Conservation (phyloP, 2,329 filamentous ascomycete genomes). For the Pseudogymnoascus sp. region DNA sequence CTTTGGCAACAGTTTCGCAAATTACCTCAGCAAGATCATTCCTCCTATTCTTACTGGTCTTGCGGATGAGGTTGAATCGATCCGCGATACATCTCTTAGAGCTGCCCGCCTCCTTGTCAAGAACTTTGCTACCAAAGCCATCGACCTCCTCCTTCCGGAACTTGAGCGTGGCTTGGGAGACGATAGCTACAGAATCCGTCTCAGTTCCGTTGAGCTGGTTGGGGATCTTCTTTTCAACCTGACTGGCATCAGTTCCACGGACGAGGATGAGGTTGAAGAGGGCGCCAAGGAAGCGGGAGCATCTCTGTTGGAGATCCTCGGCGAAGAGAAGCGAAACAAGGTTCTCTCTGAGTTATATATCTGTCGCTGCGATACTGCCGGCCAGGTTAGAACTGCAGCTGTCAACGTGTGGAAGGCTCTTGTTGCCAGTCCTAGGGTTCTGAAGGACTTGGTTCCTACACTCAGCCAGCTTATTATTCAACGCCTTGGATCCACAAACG, state of each 20-base stretch:
- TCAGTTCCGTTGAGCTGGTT: slow-evolving; percentile 95
- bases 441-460: slow-evolving; percentile 92
- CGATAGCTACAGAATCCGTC: slow-evolving; percentile 92
- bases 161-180: slow-evolving; percentile 95
- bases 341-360: slow-evolving; percentile 96
- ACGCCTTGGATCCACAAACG: slow-evolving; percentile 87
- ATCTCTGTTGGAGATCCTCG: slow-evolving; percentile 88
- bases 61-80: slow-evolving; percentile 92
- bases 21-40: slow-evolving; percentile 91
- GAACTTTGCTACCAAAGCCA: slow-evolving; percentile 92
- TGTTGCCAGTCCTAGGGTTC: slow-evolving; percentile 80
- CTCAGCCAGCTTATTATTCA: slow-evolving; percentile 92
- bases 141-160: slow-evolving; percentile 88
- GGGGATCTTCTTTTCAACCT: slow-evolving; percentile 97
- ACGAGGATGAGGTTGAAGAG: slow-evolving; percentile 71
- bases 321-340: slow-evolving; percentile 93
- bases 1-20: slow-evolving; percentile 97
- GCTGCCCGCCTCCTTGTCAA: slow-evolving; percentile 93
- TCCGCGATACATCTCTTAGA: slow-evolving; percentile 90
- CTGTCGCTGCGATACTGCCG: slow-evolving; percentile 93
- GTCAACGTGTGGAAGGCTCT: slow-evolving; percentile 95
- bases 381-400: slow-evolving; percentile 79
- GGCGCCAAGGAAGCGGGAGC: slow-evolving; percentile 76
- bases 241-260: slow-evolving; percentile 81
- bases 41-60: slow-evolving; percentile 89